phyloP scores from a whole-genome alignment of 768 basidiomycete genomes.

The Kwoniella europaea region DNA sequence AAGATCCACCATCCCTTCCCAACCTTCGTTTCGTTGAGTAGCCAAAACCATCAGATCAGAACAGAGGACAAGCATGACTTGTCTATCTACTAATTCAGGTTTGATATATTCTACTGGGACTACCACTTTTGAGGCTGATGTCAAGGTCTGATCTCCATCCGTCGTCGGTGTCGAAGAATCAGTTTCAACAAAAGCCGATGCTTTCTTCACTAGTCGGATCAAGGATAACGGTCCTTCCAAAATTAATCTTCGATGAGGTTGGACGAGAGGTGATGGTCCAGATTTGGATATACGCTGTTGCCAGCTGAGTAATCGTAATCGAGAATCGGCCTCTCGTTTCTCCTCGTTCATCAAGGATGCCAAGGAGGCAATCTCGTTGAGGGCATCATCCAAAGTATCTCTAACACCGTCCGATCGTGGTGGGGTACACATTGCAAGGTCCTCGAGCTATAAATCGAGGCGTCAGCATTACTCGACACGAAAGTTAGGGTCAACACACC shows the following conservation, averaged over 20 bases:
- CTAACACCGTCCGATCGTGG: constrained; percentile 72
- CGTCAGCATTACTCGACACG: no score
- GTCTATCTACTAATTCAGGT: constrained; percentile 70
- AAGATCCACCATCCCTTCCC: constrained; percentile 76
- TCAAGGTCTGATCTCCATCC: constrained; percentile 48
- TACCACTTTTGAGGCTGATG: constrained; percentile 68
- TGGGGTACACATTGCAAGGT: constrained; percentile 82
- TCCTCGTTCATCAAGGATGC: constrained; percentile 98
- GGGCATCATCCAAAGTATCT: constrained; percentile 81
- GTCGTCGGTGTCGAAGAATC: constrained; percentile 18
- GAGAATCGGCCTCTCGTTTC: constrained; percentile 91
- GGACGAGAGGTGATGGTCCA: constrained; percentile 96
- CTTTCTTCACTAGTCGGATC: constrained; percentile 88
- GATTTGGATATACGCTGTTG: constrained; percentile 78
- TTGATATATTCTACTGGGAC: constrained; percentile 90
- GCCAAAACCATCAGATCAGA: constrained; percentile 92
- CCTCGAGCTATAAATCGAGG: constrained; percentile 65
- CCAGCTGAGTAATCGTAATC: constrained; percentile 79
- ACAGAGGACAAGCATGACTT: constrained; percentile 51
- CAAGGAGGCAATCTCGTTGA: constrained; percentile 82
- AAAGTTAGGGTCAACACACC: constrained; percentile 25
- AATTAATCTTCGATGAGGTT: constrained; percentile 92
- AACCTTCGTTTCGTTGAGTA: constrained; percentile 82
- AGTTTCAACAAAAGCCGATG: constrained; percentile 77
- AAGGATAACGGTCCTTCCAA: constrained; percentile 87